These are phyloP conservation scores for Starmerella khaoyaiensis DNA, from an alignment of 805 yeast genomes.

Conservation along the genomic window DNA sequence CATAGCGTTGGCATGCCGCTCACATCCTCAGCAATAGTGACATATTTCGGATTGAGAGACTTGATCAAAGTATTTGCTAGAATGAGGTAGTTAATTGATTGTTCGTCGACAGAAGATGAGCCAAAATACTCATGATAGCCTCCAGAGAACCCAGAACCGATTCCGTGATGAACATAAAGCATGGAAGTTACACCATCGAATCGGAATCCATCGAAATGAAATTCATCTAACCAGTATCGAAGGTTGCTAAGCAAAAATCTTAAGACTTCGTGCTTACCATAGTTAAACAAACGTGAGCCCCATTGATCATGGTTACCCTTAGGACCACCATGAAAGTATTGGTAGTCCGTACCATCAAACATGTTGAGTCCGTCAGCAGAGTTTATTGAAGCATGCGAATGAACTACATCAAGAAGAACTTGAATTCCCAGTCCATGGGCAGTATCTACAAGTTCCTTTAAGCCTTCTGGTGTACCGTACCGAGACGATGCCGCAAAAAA, in stretches of 20 bases:
- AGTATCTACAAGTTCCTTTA: constrained; percentile 77
- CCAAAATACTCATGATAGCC: constrained; percentile 84
- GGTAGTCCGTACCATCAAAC: constrained; percentile 92
- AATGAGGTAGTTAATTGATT: constrained; percentile 77
- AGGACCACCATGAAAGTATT: constrained; percentile 84
- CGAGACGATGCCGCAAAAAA: constrained; percentile 85
- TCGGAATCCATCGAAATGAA: constrained; percentile 85
- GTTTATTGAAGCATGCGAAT: constrained; percentile 90
- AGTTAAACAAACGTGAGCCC: constrained; percentile 93
- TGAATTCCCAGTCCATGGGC: constrained; percentile 82
- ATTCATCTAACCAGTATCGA: constrained; percentile 70
- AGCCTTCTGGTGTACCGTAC: constrained; percentile 89
- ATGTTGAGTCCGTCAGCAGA: constrained; percentile 84
- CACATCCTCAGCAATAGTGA: constrained; percentile 91
- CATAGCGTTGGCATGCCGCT: constrained; percentile 96
- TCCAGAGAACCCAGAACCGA: constrained; percentile 78
- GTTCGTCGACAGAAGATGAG: constrained; percentile 54
- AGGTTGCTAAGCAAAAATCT: constrained; percentile 75
- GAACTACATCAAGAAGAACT: constrained; percentile 84
- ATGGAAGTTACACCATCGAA: constrained; percentile 94
- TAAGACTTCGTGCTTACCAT: constrained; percentile 81
- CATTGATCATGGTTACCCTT: constrained; percentile 83
- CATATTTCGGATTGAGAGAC: constrained; percentile 41
- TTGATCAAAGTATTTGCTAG: constrained; percentile 71
- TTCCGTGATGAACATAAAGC: constrained; percentile 86